Base-by-base conservation (phyloP, 1,284 basidiomycete genomes). In the Vanrija pseudolonga region DNA sequence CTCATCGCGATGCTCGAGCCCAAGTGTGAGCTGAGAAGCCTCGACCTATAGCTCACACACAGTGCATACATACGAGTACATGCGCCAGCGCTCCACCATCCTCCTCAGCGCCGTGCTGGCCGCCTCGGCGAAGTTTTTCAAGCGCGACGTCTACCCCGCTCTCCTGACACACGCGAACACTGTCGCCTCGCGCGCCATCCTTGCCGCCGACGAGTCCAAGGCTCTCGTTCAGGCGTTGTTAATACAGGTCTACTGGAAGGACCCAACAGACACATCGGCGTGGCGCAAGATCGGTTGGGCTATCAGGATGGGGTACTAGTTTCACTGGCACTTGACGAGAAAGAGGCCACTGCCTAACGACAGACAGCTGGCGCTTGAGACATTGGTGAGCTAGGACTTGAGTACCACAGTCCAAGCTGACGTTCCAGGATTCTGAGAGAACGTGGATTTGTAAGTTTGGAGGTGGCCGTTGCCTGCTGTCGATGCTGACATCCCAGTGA, bases 241-340 rank as follows among this genome's bases (percentile, higher is more conserved):
- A 20, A 50, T 62, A n/a, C 28, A 48, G n/a, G 41, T 54, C 6
- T 62, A 56, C 48, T 62, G 54, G 57, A 62, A 59, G 28, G 38
- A 22, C 3, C 56, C 59, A 7, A 40, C 49, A 9, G 63, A 64
- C 36, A 56, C 43, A 8, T 56, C 58, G 15, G 56, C 56, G 17
- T 64, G 63, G 63, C 39, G 60, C 15, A 62, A 60, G 45, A 58
- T 64, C 39, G 59, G 61, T 2, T 47, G 56, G 24, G 60, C 58
- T 0, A 50, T 62, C 3, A 24, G 56, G 14, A 52, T 61, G 49
- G 59, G 45, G 2, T 53, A 50, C 39, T 56, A 61, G 48, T 32
- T 56, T 19, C 45, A 43, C n/a, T 52, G 45, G 49, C 49, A 59
- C 22, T 9, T 53, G 12, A 40, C 40, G 7, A 26, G 40, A 17